phyloP scores from a whole-genome alignment of 2,329 filamentous ascomycete genomes.

The Sarocladium oryzae region DNA sequence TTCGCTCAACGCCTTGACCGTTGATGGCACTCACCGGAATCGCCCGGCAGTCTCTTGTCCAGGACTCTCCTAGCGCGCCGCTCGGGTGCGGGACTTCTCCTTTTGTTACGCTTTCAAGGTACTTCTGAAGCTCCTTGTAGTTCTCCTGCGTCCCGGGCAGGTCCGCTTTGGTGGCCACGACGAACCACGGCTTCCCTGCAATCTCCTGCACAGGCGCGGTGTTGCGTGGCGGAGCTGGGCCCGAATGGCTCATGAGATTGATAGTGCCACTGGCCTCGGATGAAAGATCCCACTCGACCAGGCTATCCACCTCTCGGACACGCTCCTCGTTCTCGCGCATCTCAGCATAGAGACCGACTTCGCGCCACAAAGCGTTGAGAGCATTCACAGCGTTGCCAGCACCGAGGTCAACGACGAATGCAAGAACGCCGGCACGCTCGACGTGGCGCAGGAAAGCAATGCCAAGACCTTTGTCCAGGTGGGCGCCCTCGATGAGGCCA shows the following conservation, averaged over 20 bases:
- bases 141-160: constrained; percentile 71
- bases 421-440: constrained; percentile 85
- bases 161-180: constrained; percentile 90
- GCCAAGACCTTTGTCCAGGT: constrained; percentile 84
- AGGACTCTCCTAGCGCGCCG: constrained; percentile 43
- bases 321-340: constrained; percentile 68
- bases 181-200: constrained; percentile 93
- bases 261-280: constrained; percentile 27
- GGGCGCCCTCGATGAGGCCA: constrained; percentile 84
- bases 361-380: constrained; percentile 78
- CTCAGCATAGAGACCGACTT: constrained; percentile 81
- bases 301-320: constrained; percentile 51
- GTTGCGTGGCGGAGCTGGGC: background rate
- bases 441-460: constrained; percentile 91
- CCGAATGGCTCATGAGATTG: constrained; percentile 13
- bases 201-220: constrained; percentile 53
- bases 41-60: constrained; percentile 57
- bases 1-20: constrained; percentile 71
- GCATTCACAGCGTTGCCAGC: constrained; percentile 73
- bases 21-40: constrained; percentile 88
- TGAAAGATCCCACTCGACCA: constrained; percentile 52
- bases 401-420: constrained; percentile 84
- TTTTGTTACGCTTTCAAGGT: constrained; percentile 60
- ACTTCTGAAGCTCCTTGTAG: constrained; percentile 61
- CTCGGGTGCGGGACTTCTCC: constrained; percentile 68